Percentiles rank a stretch among this genome's conserved stretches.
These are phyloP conservation scores for Adansonia madagascariensis DNA, from an alignment of 441 rosid species.

Conservation along the genomic window DNA sequence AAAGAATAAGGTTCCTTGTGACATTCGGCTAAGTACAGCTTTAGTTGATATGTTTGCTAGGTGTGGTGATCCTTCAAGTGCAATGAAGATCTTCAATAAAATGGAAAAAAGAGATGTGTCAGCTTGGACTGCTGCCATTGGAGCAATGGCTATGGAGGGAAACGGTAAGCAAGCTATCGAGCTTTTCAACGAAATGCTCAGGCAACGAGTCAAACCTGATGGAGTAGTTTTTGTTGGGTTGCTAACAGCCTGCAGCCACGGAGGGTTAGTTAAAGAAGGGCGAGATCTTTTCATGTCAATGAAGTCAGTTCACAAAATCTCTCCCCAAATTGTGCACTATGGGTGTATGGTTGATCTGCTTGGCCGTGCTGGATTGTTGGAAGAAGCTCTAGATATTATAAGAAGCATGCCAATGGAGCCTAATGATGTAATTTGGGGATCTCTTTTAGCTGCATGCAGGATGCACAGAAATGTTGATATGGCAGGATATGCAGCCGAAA, in stretches of 20 bases:
- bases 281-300: conserved; percentile 52
- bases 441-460: conserved; percentile 60
- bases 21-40: conserved; percentile 53
- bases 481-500: conserved; percentile 54
- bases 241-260: conserved; percentile 61
- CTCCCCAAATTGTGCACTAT: conserved; percentile 55
- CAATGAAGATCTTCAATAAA: conserved; percentile 46
- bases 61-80: conserved; percentile 61
- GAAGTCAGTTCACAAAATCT: conserved; percentile 46
- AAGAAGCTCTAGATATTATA: conserved; percentile 53
- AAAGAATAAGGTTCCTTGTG: conserved; percentile 43
- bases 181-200: conserved; percentile 51
- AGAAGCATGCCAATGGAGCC: conserved; percentile 56
- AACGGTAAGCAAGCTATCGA: conserved; percentile 45
- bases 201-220: conserved; percentile 57
- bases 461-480: conserved; percentile 47
- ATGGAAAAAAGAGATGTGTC: conserved; percentile 56
- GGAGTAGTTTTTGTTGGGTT: conserved; percentile 46
- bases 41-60: conserved; percentile 64
- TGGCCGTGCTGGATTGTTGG: conserved; percentile 61
- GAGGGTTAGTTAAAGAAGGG: conserved; percentile 57
- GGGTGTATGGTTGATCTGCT: conserved; percentile 72
- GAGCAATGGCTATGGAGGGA: conserved; percentile 63
- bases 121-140: conserved; percentile 70
- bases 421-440: conserved; percentile 65